Conservation (phyloP, 2,329 filamentous ascomycete genomes). For the Paramyrothecium sp. region DNA sequence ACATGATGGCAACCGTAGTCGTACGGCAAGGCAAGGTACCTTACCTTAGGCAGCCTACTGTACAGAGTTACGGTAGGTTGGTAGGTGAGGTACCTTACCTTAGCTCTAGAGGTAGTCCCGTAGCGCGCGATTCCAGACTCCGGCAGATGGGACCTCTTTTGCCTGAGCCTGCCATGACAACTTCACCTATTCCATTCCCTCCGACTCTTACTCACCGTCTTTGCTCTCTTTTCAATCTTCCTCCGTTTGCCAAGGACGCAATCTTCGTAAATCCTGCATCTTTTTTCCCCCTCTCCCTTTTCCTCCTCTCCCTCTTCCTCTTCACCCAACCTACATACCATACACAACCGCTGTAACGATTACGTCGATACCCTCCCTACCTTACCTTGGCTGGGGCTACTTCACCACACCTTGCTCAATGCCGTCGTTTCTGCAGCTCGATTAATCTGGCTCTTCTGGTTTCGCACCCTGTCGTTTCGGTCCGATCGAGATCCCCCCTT, state of each 20-base stretch:
- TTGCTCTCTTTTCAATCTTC: background rate
- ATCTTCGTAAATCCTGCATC: background rate
- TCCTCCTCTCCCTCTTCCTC: background rate
- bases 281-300: background rate
- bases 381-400: background rate
- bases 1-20: background rate
- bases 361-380: background rate
- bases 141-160: no score
- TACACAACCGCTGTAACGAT: background rate
- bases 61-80: no score
- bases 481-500: background rate
- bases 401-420: background rate
- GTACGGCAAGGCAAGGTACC: background rate
- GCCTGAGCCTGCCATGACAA: background rate
- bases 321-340: background rate
- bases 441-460: background rate
- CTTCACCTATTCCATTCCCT: background rate
- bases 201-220: background rate
- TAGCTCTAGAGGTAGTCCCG: background rate
- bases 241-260: no score
- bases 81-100: background rate
- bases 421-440: background rate
- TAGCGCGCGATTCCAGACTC: no score
- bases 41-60: no score
- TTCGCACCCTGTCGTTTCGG: background rate